phyloP scores from a whole-genome alignment of 768 basidiomycete species.

The Suillus clintonianus region DNA sequence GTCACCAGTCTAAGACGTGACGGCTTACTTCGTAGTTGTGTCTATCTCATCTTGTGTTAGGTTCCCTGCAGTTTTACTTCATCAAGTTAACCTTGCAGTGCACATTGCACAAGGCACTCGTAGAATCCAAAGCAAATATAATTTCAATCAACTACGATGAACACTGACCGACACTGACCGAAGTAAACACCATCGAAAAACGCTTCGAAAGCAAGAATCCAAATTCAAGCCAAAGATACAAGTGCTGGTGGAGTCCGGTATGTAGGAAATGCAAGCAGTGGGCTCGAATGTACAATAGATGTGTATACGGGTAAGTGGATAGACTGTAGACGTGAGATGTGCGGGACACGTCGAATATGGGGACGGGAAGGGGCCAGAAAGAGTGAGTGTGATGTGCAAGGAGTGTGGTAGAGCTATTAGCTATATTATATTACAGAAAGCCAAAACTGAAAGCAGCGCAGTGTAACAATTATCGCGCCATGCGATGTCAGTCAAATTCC shows the following conservation, averaged over 20 bases:
- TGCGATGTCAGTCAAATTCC: not conserved
- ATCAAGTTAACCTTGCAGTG: not conserved
- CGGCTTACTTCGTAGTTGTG: not conserved
- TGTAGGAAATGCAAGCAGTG: not conserved
- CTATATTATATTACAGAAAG: slow-evolving; percentile 1
- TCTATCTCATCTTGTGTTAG: not conserved
- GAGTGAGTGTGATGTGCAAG: not conserved
- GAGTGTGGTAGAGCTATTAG: not conserved
- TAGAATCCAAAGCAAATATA: not conserved
- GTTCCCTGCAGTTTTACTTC: too few species aligned
- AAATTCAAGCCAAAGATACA: slow-evolving; percentile 2
- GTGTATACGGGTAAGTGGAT: not conserved
- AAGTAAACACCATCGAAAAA: not conserved
- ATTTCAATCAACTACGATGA: not conserved
- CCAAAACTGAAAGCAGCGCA: not conserved
- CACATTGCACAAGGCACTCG: not conserved
- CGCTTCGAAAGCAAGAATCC: not conserved
- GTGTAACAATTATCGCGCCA: not conserved
- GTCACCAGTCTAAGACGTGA: not conserved
- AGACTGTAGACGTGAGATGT: not conserved
- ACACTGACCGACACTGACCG: not conserved
- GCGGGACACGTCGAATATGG: not conserved
- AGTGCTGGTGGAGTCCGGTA: not conserved
- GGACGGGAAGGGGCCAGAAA: not conserved
- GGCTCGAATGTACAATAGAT: slow-evolving; percentile 2